Evolutionary conservation across 768 basidiomycete genomes (phyloP), one percentile per base, ranked within the genome.

Genomic region (Amanita rimosa): DNA sequence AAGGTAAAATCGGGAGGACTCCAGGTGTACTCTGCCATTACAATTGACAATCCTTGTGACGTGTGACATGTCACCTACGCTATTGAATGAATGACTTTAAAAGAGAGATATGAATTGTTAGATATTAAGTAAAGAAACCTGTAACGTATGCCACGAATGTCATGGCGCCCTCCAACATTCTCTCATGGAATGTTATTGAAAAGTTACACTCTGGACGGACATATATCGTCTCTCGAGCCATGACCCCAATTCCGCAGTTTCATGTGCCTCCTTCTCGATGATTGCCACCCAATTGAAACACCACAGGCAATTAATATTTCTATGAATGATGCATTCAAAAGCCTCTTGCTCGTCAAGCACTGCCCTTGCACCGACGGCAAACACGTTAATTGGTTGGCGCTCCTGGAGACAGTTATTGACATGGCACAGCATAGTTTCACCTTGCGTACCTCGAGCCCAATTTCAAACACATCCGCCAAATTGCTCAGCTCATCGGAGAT

Each of bases 221-320:
- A 2, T 31, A 29, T 21, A 8, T 9, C 48, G 39, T 14, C 34
- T 49, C 8, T 44, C 48, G 27, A 19, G 34, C 62, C 60, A 63
- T 16, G 56, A 46, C 4, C 55, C 62, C n/a, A 53, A 46, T 34
- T 54, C 56, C n/a, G 57, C 56, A 0, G 53, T 52, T 26, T 52
- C 51, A 31, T 58, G 53, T 1, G 60, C 60, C 44, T 64, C 58
- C 22, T 57, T 50, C 41, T 57, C 60, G 17, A 67, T 57, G 29
- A 63, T 49, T n/a, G 41, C 50, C 11, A 60, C 58, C 68, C 68
- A 70, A 52, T 67, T 54, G 34, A 70, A 68, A 51, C 68, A 70
- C 13, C 37, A 52, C 8, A 44, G 40, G 41, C 67, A 69, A 38
- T 67, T 61, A 16, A 60, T 52, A 13, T 37, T 54, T 26, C 57